Percentiles rank a stretch among this genome's conserved stretches.
Evolutionary conservation across 169 alveolate genomes (phyloP).

Genomic region (Ichthyophthirius multifiliis): DNA sequence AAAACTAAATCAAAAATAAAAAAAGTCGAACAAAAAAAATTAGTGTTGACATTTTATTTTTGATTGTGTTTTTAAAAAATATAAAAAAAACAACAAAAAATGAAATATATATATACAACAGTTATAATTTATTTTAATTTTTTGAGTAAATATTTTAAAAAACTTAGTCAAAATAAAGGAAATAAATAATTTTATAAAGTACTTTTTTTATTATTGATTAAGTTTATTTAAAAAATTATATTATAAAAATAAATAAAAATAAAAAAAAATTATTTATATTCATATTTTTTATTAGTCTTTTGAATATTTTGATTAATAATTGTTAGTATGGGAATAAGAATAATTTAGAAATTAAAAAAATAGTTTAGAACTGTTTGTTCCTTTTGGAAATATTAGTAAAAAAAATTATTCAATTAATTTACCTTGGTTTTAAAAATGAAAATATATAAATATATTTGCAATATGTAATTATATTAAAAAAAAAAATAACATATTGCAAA

Average conservation of each 20-base stretch:
- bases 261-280: background rate
- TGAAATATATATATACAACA: too few species aligned
- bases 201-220: background rate
- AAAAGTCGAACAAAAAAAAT: background rate
- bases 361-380: background rate
- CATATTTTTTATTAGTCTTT: background rate
- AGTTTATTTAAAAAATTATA: too few species aligned
- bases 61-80: background rate
- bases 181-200: too few species aligned
- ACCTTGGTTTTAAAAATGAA: background rate
- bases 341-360: background rate
- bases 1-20: too few species aligned
- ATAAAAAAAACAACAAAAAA: too few species aligned
- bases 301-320: background rate
- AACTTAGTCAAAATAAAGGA: too few species aligned
- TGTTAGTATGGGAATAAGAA: background rate
- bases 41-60: too few species aligned
- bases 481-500: too few species aligned
- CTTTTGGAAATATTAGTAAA: background rate
- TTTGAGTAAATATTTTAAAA: too few species aligned
- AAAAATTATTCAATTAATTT: background rate
- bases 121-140: too few species aligned
- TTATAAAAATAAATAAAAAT: background rate
- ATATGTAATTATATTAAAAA: too few species aligned
- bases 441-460: background rate